Evolutionary conservation across 2,329 filamentous ascomycete species (phyloP).

Genomic region (Sporothrix brasiliensis): DNA sequence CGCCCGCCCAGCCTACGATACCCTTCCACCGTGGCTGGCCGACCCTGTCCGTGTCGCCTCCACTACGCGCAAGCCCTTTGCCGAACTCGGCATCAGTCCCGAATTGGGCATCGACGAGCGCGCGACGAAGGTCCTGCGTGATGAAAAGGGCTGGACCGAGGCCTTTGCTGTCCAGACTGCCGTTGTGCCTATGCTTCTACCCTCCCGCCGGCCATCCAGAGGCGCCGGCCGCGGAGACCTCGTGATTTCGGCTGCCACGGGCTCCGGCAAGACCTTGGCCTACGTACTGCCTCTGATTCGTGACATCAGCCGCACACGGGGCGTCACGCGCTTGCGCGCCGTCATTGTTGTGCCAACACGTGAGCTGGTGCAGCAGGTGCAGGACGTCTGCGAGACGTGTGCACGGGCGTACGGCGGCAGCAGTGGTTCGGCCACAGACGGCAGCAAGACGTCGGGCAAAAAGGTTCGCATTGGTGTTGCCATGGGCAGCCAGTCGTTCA

Average conservation of each 20-base stretch:
- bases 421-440: slow-evolving; percentile 43
- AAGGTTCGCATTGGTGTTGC: slow-evolving; percentile 77
- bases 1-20: slow-evolving; percentile 70
- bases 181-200: slow-evolving; percentile 77
- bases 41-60: slow-evolving; percentile 70
- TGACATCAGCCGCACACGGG: slow-evolving; percentile 60
- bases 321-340: slow-evolving; percentile 69
- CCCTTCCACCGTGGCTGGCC: slow-evolving; percentile 79
- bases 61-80: slow-evolving; percentile 63
- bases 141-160: slow-evolving; percentile 67
- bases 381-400: slow-evolving; percentile 75
- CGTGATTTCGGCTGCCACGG: slow-evolving; percentile 88
- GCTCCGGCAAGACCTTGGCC: slow-evolving; percentile 91
- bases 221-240: slow-evolving; percentile 67
- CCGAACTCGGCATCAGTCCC: slow-evolving; percentile 34
- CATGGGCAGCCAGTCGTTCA: slow-evolving; percentile 77
- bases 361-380: slow-evolving; percentile 85
- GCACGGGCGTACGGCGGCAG: slow-evolving; percentile 62
- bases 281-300: slow-evolving; percentile 87
- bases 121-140: slow-evolving; percentile 63
- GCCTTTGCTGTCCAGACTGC: slow-evolving; percentile 81
- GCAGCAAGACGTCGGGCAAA: slow-evolving; percentile 51
- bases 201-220: slow-evolving; percentile 48
- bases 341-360: slow-evolving; percentile 88
- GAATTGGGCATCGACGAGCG: slow-evolving; percentile 64